Conservation (phyloP, 257 asterid genomes). For the Nicotiana knightiana region DNA sequence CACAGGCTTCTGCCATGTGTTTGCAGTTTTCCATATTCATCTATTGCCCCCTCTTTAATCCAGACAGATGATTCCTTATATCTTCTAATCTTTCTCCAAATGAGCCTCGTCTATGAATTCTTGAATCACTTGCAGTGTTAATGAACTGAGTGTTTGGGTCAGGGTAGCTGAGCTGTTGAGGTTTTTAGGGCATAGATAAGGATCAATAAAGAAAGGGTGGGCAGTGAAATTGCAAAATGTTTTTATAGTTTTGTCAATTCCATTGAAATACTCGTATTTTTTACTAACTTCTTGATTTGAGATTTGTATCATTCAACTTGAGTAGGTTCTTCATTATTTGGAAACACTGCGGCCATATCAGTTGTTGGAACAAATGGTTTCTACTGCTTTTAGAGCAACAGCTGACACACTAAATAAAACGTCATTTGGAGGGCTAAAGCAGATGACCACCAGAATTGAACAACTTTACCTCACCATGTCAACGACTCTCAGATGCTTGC, state of each 20-base stretch:
- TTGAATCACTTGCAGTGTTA: neutral
- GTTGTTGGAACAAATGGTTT: slow-evolving; percentile 81
- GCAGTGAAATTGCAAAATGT: neutral
- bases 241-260: neutral
- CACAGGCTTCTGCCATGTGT: neutral
- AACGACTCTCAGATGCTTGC: slow-evolving; percentile 51
- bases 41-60: neutral
- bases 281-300: neutral
- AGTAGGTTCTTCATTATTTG: slow-evolving; percentile 80
- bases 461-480: slow-evolving; percentile 62
- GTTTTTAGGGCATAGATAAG: neutral
- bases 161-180: neutral
- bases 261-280: neutral
- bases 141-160: neutral
- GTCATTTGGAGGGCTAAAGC: slow-evolving; percentile 57
- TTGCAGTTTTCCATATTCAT: neutral
- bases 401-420: slow-evolving; percentile 73
- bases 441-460: slow-evolving; percentile 58
- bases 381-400: slow-evolving; percentile 83
- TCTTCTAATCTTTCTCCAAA: neutral
- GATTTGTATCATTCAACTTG: neutral
- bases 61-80: neutral
- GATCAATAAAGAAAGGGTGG: neutral
- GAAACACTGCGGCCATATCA: slow-evolving; percentile 71
- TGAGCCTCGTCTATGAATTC: neutral